These are phyloP conservation scores for Aspergillus pseudotamarii DNA, from an alignment of 2,329 filamentous ascomycete species.

Conservation along the genomic window DNA sequence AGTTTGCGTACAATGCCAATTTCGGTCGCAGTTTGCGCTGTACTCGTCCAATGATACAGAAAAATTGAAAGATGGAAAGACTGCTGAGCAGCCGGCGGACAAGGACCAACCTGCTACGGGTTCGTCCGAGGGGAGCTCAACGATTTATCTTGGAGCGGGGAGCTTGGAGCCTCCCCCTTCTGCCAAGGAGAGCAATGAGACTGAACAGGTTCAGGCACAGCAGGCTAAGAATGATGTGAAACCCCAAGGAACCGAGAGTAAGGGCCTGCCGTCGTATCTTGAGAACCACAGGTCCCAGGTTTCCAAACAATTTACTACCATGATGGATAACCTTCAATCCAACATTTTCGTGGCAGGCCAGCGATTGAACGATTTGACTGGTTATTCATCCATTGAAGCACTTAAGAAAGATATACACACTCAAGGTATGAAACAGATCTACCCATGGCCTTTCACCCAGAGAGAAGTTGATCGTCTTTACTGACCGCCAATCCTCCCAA, in stretches of 20 bases:
- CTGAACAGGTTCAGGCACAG: constrained; percentile 8
- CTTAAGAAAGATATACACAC: constrained; percentile 77
- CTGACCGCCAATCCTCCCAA: constrained; percentile 10
- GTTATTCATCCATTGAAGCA: constrained; percentile 86
- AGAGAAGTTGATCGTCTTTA: not conserved
- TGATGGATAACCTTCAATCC: constrained; percentile 89
- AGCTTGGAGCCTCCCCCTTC: constrained; percentile 17
- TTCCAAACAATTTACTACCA: constrained; percentile 64
- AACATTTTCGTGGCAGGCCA: constrained; percentile 84
- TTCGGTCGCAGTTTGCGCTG: constrained; percentile 33
- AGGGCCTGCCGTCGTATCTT: constrained; percentile 38
- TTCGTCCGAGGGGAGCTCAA: constrained; percentile 19
- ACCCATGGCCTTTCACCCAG: not conserved
- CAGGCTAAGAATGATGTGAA: constrained; percentile 12
- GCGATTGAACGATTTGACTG: constrained; percentile 89
- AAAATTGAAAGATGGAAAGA: constrained; percentile 19
- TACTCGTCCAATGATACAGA: constrained; percentile 30
- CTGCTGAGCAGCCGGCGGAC: constrained; percentile 19
- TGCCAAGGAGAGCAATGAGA: constrained; percentile 18
- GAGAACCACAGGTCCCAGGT: constrained; percentile 57
- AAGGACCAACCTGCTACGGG: constrained; percentile 26
- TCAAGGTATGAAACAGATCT: constrained; percentile 53
- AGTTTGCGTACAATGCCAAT: constrained; percentile 48
- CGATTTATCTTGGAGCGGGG: constrained; percentile 26
- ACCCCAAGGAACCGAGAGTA: constrained; percentile 7